phyloP scores from a whole-genome alignment of 139 green algal species.

The Deuterostichococcus epilithicus region DNA sequence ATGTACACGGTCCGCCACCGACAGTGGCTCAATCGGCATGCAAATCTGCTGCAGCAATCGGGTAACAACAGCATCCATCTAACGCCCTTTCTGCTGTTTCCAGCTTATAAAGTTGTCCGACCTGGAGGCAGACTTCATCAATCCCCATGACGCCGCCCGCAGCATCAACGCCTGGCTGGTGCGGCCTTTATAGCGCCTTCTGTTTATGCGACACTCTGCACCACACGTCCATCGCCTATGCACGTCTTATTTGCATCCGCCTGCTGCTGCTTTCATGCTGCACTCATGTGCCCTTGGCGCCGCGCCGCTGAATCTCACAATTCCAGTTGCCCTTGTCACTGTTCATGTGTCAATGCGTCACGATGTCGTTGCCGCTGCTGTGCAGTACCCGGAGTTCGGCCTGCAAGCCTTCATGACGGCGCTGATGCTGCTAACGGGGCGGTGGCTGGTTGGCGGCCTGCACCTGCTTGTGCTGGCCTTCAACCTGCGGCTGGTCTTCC shows the following conservation, averaged over 20 bases:
- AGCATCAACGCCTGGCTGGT: conserved; percentile 72
- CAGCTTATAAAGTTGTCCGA: conserved; percentile 79
- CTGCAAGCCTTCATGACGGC: conserved; percentile 36
- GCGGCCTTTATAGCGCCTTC: not conserved
- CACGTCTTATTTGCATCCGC: not conserved
- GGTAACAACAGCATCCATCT: not conserved
- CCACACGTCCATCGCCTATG: not conserved
- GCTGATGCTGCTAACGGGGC: conserved; percentile 47
- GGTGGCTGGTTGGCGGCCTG: conserved; percentile 46
- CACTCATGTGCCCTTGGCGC: too few relatives aligned
- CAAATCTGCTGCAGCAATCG: not conserved
- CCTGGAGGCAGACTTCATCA: conserved; percentile 83
- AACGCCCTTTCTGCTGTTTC: not conserved
- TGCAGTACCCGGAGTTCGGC: conserved; percentile 49
- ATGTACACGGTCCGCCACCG: conserved; percentile 55
- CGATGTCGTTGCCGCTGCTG: not conserved
- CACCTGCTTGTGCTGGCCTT: conserved; percentile 36
- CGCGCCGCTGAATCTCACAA: not conserved
- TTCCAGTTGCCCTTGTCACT: not conserved
- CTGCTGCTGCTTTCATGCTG: not conserved
- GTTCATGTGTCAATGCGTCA: not conserved
- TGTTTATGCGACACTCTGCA: too few relatives aligned
- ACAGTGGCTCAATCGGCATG: not conserved
- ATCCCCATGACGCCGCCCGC: conserved; percentile 72
- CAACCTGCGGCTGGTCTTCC: conserved; percentile 27